These are phyloP conservation scores for Lasiodiplodia theobromae DNA, from an alignment of 2,329 filamentous ascomycete genomes.

Conservation along the genomic window DNA sequence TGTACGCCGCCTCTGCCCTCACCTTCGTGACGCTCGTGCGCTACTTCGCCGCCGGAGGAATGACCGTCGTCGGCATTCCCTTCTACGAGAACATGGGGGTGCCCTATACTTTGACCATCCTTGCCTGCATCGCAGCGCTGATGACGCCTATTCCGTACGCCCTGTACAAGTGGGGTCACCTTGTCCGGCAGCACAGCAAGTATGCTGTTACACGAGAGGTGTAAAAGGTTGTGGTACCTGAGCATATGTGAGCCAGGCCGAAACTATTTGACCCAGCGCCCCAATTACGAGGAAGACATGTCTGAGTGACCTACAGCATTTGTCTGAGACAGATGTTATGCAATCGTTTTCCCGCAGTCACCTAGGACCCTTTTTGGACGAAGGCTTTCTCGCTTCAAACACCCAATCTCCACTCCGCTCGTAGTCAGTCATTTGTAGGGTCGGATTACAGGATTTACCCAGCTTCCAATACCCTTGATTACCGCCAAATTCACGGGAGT, in stretches of 20 bases:
- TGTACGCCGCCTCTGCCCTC: constrained; percentile 59
- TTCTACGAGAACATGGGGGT: constrained; percentile 50
- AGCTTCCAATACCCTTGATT: not conserved
- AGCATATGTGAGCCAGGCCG: not conserved
- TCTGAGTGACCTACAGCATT: not conserved
- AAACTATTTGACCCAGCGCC: not conserved
- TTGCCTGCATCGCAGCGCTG: constrained; percentile 45
- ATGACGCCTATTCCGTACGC: constrained; percentile 46
- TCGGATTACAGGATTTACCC: not conserved
- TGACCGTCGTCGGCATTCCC: constrained; percentile 49
- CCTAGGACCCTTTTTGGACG: not conserved
- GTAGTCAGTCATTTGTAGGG: not conserved
- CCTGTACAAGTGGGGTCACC: constrained; percentile 43
- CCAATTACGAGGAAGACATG: not conserved
- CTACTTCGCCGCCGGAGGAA: constrained; percentile 51
- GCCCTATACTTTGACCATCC: constrained; percentile 46
- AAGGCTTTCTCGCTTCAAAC: not conserved
- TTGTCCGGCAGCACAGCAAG: constrained; percentile 27
- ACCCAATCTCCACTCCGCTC: not conserved
- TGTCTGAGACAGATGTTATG: not conserved
- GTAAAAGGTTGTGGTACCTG: not conserved
- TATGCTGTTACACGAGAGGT: constrained; percentile 27
- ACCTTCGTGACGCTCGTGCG: constrained; percentile 50
- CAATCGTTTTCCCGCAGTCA: not conserved
- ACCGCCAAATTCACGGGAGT: not conserved